Base-by-base conservation (phyloP, 129 eudicot species). In the Pulicaria dysenterica region DNA sequence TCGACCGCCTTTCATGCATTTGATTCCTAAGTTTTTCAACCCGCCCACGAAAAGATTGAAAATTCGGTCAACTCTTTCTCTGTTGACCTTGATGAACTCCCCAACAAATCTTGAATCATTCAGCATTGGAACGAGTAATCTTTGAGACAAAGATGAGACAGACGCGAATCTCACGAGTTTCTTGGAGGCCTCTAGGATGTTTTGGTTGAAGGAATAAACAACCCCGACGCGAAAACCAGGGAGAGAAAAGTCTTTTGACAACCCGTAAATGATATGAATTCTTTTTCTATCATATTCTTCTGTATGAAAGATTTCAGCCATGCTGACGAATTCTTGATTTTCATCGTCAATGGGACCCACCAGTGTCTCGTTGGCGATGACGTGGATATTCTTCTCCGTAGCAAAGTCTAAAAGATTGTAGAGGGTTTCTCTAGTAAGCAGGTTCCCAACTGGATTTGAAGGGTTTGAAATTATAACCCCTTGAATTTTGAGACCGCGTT, bases 401-500 rank as follows among this genome's bases (percentile, higher is more conserved):
- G 96, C 98, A 49, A 92, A 92, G 81, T 92, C 96, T 46, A 92
- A 40, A 31, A 92, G 86, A 74, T 75, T 64, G 80, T 85, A 85
- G 61, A 92, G 84, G 36, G 86, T 84, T 48, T 92, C 95, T 64
- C 87, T 76, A 72, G 61, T 74, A 43, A 78, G 77, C 37, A 87
- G 50, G 75, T 68, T 82, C 42, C 98, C 98, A 11, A 82, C 88
- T 41, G 98, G 96, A 72, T 85, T 89, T 63, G 94, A 89, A 6
- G 96, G 96, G 78, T 89, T 89, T 1, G 97, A 92, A 39, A 89
- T 76, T 39, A 92, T 78, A 55, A 92, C 73, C 63, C 98, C 98
- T 37, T 91, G 86, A 42, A 92, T 88, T 83, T 79, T 89, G 37
- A 85, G 77, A 24, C 96, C 91, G 6, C 96, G 91, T 70, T 87